Percentiles rank a stretch among this genome's conserved stretches.
Evolutionary conservation across 2,329 filamentous ascomycete genomes (phyloP).

Genomic region (Sporothrix pseudoabietina): DNA sequence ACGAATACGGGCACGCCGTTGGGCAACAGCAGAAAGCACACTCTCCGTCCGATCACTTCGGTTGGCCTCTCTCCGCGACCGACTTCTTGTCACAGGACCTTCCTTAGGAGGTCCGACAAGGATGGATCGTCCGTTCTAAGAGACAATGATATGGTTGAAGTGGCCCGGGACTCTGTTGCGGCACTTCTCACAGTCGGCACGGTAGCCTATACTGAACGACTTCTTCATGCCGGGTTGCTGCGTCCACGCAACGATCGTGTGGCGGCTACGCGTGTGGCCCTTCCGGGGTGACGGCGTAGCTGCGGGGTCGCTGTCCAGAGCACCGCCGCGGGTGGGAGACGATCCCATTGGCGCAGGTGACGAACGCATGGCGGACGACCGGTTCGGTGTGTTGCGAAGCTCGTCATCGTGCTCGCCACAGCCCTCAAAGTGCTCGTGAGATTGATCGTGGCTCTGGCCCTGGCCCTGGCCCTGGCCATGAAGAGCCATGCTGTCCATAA

Average conservation of each 20-base stretch:
- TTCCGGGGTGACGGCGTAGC: slow-evolving; percentile 54
- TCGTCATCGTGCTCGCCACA: slow-evolving; percentile 17
- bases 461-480: slow-evolving; percentile 30
- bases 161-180: slow-evolving; percentile 73
- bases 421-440: slow-evolving; percentile 36
- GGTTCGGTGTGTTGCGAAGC: slow-evolving; percentile 35
- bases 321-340: slow-evolving; percentile 24
- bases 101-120: neutral
- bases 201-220: slow-evolving; percentile 76
- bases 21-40: neutral
- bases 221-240: slow-evolving; percentile 66
- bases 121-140: slow-evolving; percentile 45
- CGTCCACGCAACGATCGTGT: slow-evolving; percentile 64
- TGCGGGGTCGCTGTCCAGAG: slow-evolving; percentile 43
- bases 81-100: neutral
- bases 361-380: slow-evolving; percentile 20
- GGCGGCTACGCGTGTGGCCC: slow-evolving; percentile 60
- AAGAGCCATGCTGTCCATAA: slow-evolving; percentile 42
- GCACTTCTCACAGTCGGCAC: slow-evolving; percentile 78
- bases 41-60: neutral
- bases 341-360: slow-evolving; percentile 23
- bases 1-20: neutral
- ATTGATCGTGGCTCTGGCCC: slow-evolving; percentile 29
- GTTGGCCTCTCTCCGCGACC: neutral
- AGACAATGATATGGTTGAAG: slow-evolving; percentile 76